Base-by-base conservation (phyloP, 331 rosid species). In the Quercus lobata region DNA sequence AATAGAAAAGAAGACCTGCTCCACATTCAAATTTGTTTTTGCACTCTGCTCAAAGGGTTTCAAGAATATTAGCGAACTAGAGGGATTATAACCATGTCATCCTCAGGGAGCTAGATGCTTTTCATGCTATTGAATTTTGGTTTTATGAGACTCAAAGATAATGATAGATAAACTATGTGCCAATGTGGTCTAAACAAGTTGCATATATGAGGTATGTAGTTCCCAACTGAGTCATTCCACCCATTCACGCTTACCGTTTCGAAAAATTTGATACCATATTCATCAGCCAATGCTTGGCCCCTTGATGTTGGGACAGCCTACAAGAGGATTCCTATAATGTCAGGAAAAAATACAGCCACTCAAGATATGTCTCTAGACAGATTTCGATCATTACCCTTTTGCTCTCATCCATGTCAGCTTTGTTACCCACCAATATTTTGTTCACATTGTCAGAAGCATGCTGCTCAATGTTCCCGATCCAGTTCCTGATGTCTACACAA, bases 381-480 rank as follows among this genome's bases (percentile, higher is more conserved):
- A 17, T 69, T 68, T 70, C 68, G 5, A 4, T 73, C 58, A 32
- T 69, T 82, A 78, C 86, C 83, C 80, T 70, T 69, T 79, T 79
- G 71, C 86, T 79, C 34, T 75, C 86, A 75, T 74, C 86, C 78
- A 83, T 69, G 78, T 83, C 83, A 52, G 80, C 80, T 75, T 78
- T 83, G 83, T 83, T 83, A 8, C 86, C 86, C 53, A 79, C 83
- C 60, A 83, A 75, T 49, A 79, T 83, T 75, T 75, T 83, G 83
- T 83, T 74, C 14, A 83, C 86, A 60, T 83, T 83, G 57, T 79
- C 83, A 27, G 78, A 75, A 11, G 80, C 83, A 69, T 83, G 86
- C 73, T 83, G 82, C 55, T 83, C 86, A 30, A 78, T 83, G 80
- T 83, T 83, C 77, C 77, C 25, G 7, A 83, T 78, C 86, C 83